These are phyloP conservation scores for Nemania serpens DNA, from an alignment of 2,329 filamentous ascomycete genomes.

Conservation along the genomic window DNA sequence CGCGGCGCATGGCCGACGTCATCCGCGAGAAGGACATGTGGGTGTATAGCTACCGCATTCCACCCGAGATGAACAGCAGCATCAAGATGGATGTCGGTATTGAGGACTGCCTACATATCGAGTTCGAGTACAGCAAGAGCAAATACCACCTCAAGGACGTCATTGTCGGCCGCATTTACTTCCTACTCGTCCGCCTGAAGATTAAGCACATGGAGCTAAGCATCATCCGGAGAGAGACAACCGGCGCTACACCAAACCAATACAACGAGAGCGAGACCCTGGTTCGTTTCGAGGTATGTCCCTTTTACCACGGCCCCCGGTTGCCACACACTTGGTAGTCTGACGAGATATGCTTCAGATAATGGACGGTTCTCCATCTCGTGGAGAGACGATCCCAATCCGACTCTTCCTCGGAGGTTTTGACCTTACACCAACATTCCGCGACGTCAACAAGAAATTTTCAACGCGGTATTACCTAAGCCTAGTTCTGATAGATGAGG, in stretches of 20 bases:
- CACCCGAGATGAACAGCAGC: slow-evolving; percentile 94
- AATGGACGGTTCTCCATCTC: slow-evolving; percentile 98
- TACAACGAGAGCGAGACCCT: slow-evolving; percentile 99
- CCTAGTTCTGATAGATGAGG: slow-evolving; percentile 93
- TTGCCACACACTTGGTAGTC: background rate
- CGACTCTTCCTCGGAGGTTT: slow-evolving; percentile 96
- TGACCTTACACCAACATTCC: slow-evolving; percentile 96
- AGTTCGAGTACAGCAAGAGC: slow-evolving; percentile 99
- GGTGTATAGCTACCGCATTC: slow-evolving; percentile 98
- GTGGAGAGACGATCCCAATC: slow-evolving; percentile 94
- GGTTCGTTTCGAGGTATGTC: slow-evolving; percentile 86
- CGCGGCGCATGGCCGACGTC: slow-evolving; percentile 94
- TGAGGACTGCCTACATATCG: slow-evolving; percentile 98
- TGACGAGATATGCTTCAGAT: slow-evolving; percentile 60
- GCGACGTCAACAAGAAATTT: slow-evolving; percentile 99
- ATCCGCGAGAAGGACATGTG: slow-evolving; percentile 99
- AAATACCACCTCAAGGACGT: slow-evolving; percentile 99
- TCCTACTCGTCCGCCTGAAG: slow-evolving; percentile 93
- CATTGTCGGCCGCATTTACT: slow-evolving; percentile 98
- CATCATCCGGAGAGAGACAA: slow-evolving; percentile 96
- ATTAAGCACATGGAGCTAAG: slow-evolving; percentile 99
- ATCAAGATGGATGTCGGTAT: slow-evolving; percentile 99
- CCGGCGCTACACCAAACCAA: slow-evolving; percentile 94
- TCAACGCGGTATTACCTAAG: slow-evolving; percentile 97
- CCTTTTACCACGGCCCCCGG: background rate